Evolutionary conservation across 2,329 filamentous ascomycete species (phyloP), one percentile per base, ranked within the genome.

Genomic region (Microascus cirrosus): DNA sequence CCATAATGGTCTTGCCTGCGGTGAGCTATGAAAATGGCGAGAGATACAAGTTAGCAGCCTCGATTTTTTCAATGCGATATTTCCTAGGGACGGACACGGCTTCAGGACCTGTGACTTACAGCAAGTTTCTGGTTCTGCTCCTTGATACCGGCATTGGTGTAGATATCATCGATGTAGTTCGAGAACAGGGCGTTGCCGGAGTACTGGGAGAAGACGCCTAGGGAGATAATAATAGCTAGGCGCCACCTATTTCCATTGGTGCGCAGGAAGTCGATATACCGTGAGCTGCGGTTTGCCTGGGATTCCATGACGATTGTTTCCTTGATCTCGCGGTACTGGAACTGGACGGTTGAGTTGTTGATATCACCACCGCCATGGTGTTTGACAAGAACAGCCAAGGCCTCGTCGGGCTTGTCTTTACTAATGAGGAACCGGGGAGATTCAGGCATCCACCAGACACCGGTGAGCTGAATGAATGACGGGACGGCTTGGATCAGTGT

Each of bases 401-500:
- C 85, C 63, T 87, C 78, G 13, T 84, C 80, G 60, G 81, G 74
- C 39, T 79, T 77, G 63, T 85, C 84, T 69, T 84, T 84, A 64
- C 78, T 75, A 62, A 86, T 75, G 13, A 88, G 77, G 72, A 78
- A 89, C 61, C 85, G 77, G 0, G 85, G 85, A 0, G 80, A 84
- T 69, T 89, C 85, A 3, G 85, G 85, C n/a, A 87, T 73, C 70
- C 74, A 82, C 72, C 80, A 87, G 68, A 89, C 83, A 64, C 84
- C 39, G 59, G 8, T 57, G 48, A 87, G 72, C 71, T 87, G 84
- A 57, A 86, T 73, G 12, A 84, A 61, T 0, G 82, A 84, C 0
- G 84, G 83, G 0, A 82, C 66, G 34, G 80, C 76, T 70, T 88
- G 85, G 12, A 87, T 72, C n/a, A 87, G 73, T 10, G 81, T 82